Base-by-base conservation (phyloP, 1,139 yeast species). In the Yamadazyma siamensis region DNA sequence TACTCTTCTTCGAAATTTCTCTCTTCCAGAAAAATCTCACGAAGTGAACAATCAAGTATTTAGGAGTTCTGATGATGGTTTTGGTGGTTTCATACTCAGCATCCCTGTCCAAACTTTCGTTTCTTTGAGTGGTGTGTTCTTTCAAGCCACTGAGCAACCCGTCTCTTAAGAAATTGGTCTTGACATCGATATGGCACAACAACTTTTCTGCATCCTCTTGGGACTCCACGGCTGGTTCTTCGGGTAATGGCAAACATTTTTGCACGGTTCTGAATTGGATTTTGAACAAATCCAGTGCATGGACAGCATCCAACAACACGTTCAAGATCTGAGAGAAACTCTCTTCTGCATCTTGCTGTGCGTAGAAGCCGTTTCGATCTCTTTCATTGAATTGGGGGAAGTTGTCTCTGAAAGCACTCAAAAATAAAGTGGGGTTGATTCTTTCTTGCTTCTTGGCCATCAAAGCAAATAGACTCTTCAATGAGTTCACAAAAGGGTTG, bases 261-360 rank as follows among this genome's bases (percentile, higher is more conserved):
- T 83, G 73, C 15, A 68, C 65, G 8, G 79, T 72, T 43, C 75
- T 80, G 50, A 84, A 81, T 18, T 71, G 65, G 26, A 94, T 67
- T 28, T 75, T 75, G 56, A 89, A 83, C 38, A 62, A 68, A 41
- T 77, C 75, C 31, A 77, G 76, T 21, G 79, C 42, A 15, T 46
- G 69, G 57, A 50, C 75, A 59, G 51, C 71, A 48, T 33, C 68
- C 61, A 75, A 61, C 40, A 87, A 57, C 20, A 72, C 59, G 27
- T 67, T 62, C 41, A 89, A 60, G 34, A 91, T 71, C 52, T 85
- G 94, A 10, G 96, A 81, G 61, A 80, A 88, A 15, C 94, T 85
- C 55, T 91, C 99, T 61, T 91, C 99, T 0, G 98, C 98, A 65
- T 91, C 99, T 58, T 91, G 99, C 61, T 91, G 98, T 54, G 85